Evolutionary conservation across 164 flowering plant genomes (phyloP).

Genomic region (Pachysandra terminalis): DNA sequence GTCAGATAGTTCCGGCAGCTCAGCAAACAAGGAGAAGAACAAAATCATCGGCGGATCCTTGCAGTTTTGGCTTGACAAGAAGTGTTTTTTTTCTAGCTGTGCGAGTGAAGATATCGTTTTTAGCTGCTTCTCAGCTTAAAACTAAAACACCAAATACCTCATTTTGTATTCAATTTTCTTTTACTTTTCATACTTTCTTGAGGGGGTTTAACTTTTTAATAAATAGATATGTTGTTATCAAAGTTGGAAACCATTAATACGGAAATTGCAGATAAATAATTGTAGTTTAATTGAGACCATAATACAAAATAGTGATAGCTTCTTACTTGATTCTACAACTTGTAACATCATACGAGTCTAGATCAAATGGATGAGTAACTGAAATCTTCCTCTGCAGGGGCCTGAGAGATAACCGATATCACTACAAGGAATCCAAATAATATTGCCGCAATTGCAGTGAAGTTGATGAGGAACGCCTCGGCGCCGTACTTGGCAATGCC

Average conservation of each 20-base stretch:
- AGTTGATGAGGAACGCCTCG: slow-evolving; percentile 66
- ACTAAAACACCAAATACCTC: too few relatives aligned
- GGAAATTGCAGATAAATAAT: too few relatives aligned
- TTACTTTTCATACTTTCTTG: too few relatives aligned
- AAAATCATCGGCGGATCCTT: not conserved
- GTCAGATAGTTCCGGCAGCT: not conserved
- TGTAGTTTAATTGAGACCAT: too few relatives aligned
- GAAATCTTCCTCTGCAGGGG: slow-evolving; percentile 34
- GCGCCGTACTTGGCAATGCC: slow-evolving; percentile 55
- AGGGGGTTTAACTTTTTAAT: too few relatives aligned
- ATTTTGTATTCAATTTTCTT: too few relatives aligned
- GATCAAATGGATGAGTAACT: slow-evolving; percentile 59
- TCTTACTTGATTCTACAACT: too few relatives aligned
- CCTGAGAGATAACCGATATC: slow-evolving; percentile 35
- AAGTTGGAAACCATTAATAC: too few relatives aligned
- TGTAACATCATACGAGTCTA: too few relatives aligned
- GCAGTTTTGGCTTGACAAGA: not conserved
- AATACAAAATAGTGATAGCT: too few relatives aligned
- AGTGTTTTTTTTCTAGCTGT: not conserved
- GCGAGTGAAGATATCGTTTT: not conserved
- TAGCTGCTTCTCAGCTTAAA: not conserved
- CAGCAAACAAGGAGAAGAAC: not conserved
- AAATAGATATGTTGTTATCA: too few relatives aligned
- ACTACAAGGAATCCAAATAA: slow-evolving; percentile 61
- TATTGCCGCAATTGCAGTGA: slow-evolving; percentile 48